Evolutionary conservation across 768 basidiomycete genomes (phyloP).

Genomic region (Phanerochaete carnosa): DNA sequence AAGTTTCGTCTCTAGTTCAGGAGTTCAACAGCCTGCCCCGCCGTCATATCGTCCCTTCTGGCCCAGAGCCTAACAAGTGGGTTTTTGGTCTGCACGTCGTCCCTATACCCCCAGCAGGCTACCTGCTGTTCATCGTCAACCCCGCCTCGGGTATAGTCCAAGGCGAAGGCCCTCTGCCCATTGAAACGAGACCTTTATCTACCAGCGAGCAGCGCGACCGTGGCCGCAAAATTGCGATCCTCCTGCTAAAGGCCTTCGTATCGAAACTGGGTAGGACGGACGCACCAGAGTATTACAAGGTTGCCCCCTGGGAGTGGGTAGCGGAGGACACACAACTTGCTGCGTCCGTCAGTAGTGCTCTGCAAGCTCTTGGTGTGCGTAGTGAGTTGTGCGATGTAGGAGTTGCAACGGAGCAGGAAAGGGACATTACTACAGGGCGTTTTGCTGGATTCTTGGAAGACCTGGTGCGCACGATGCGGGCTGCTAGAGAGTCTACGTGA

Average conservation of each 20-base stretch:
- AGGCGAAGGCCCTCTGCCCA: slow-evolving; percentile 3
- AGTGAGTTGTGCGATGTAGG: slow-evolving; percentile 1
- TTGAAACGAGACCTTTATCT: neutral
- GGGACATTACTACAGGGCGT: neutral
- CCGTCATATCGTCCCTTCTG: neutral
- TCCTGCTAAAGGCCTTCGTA: slow-evolving; percentile 4
- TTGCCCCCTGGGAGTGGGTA: slow-evolving; percentile 8
- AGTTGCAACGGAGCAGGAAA: neutral
- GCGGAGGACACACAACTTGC: neutral
- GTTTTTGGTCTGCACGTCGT: slow-evolving; percentile 4
- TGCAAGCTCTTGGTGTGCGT: slow-evolving; percentile 1
- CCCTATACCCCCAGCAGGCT: slow-evolving; percentile 2
- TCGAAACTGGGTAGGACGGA: neutral
- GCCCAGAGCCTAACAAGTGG: slow-evolving; percentile 1
- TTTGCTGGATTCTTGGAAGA: neutral
- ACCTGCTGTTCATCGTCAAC: slow-evolving; percentile 1
- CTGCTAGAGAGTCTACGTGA: neutral
- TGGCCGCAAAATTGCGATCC: neutral
- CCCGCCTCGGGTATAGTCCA: neutral
- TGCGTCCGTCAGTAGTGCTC: neutral
- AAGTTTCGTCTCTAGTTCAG: neutral
- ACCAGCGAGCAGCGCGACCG: neutral
- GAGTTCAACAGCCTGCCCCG: slow-evolving; percentile 5
- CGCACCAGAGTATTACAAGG: neutral
- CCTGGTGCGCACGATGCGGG: slow-evolving; percentile 1